A percentile compares a stretch with the other conserved stretches of the same genome.
These are phyloP conservation scores for Brassica balearica DNA, from an alignment of 441 rosid genomes.

Conservation along the genomic window DNA sequence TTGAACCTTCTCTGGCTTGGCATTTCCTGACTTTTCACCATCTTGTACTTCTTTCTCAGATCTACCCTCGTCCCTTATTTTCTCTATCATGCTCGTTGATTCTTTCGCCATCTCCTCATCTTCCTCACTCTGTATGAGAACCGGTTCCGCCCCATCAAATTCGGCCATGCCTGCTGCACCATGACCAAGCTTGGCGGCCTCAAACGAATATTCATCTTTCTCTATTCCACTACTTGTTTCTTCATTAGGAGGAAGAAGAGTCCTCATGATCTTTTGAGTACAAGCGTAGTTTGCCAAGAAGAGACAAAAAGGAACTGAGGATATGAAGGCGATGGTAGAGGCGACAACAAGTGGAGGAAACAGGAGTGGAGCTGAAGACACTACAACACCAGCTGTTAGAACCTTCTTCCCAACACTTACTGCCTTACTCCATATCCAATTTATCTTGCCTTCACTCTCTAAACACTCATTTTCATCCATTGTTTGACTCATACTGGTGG, in stretches of 20 bases:
- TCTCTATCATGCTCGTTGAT: conserved; percentile 56
- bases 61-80: conserved; percentile 53
- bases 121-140: conserved; percentile 44
- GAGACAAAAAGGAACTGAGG: conserved; percentile 71
- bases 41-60: conserved; percentile 34
- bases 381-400: conserved; percentile 59
- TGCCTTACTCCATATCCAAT: conserved; percentile 61
- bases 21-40: conserved; percentile 19
- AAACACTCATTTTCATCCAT: conserved; percentile 41
- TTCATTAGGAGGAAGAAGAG: conserved; percentile 59
- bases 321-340: conserved; percentile 65
- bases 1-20: conserved; percentile 25
- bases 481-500: conserved; percentile 41
- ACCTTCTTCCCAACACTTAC: conserved; percentile 68
- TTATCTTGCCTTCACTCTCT: conserved; percentile 42
- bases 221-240: conserved; percentile 45
- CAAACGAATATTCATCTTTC: conserved; percentile 34
- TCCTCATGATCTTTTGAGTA: conserved; percentile 72
- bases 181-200: conserved; percentile 28
- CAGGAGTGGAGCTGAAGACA: conserved; percentile 70
- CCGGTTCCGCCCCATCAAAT: conserved; percentile 27
- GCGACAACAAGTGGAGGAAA: conserved; percentile 70
- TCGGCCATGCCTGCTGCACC: conserved; percentile 23
- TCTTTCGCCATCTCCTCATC: conserved; percentile 53
- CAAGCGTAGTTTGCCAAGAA: conserved; percentile 79